Conservation (phyloP, 495 filamentous ascomycete species). For the Darksidea phi region DNA sequence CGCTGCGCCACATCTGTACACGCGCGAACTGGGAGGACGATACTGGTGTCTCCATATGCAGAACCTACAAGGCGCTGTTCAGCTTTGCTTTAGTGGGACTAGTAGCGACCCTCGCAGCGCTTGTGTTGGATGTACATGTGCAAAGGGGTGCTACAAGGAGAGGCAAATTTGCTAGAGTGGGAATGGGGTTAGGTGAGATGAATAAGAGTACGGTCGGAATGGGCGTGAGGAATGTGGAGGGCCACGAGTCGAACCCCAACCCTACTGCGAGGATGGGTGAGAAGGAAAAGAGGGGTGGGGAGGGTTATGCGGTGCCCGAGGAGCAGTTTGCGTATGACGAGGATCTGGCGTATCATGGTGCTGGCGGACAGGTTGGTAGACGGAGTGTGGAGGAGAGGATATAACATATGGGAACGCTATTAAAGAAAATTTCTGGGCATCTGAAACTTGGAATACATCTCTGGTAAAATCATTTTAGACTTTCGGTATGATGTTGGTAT, state of each 20-base stretch:
- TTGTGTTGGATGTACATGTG: conserved; percentile 54
- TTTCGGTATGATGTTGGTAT: too few species aligned
- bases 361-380: conserved; percentile 9
- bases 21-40: conserved; percentile 55
- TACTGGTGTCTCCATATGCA: conserved; percentile 60
- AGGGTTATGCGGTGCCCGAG: conserved; percentile 39
- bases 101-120: conserved; percentile 49
- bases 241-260: conserved; percentile 14
- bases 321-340: conserved; percentile 40
- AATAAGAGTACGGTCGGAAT: conserved; percentile 8
- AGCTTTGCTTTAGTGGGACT: conserved; percentile 57
- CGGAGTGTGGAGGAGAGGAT: background rate
- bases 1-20: conserved; percentile 58
- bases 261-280: conserved; percentile 16
- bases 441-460: too few species aligned
- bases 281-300: conserved; percentile 15
- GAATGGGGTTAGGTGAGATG: conserved; percentile 20
- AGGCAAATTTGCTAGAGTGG: conserved; percentile 48
- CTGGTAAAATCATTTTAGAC: too few species aligned
- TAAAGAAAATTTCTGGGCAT: too few species aligned
- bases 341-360: conserved; percentile 43
- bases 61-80: conserved; percentile 66
- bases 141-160: conserved; percentile 46
- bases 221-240: background rate
- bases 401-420: background rate